Percentiles rank a stretch among this genome's conserved stretches.
These are phyloP conservation scores for Ustilago shanxiensis DNA, from an alignment of 1,284 basidiomycete genomes.

Conservation along the genomic window DNA sequence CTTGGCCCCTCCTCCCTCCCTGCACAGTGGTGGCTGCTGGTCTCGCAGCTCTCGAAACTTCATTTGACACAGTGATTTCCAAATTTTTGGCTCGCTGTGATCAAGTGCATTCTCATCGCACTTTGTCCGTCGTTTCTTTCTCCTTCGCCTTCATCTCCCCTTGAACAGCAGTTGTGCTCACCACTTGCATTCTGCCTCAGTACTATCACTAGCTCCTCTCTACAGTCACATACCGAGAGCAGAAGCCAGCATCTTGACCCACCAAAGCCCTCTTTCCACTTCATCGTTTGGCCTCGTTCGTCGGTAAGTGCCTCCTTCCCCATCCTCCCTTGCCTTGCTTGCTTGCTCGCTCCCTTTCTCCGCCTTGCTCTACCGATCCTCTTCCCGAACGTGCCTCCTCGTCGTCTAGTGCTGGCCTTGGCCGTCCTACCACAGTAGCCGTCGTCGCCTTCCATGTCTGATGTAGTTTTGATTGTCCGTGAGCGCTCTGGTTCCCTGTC, in stretches of 20 bases:
- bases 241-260: constrained; percentile 27
- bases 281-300: constrained; percentile 19
- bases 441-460: constrained; percentile 1
- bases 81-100: constrained; percentile 20
- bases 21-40: constrained; percentile 18
- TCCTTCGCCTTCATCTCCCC: neutral
- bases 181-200: constrained; percentile 47
- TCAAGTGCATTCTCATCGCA: constrained; percentile 28
- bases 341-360: neutral
- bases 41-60: constrained; percentile 34
- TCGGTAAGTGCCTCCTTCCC: constrained; percentile 43
- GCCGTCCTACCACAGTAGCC: constrained; percentile 10
- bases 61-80: too few species aligned
- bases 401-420: constrained; percentile 15
- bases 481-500: constrained; percentile 4
- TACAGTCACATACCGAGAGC: constrained; percentile 36
- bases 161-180: constrained; percentile 30
- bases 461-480: neutral
- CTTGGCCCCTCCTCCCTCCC: neutral
- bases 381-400: constrained; percentile 20
- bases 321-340: neutral
- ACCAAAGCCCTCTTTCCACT: constrained; percentile 25
- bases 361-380: constrained; percentile 5
- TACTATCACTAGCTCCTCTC: constrained; percentile 34
- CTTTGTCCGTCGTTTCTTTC: constrained; percentile 27